Percentiles rank a stretch among this genome's conserved stretches.
Evolutionary conservation across 495 filamentous ascomycete genomes (phyloP).

Genomic region (Amorphotheca resinae): DNA sequence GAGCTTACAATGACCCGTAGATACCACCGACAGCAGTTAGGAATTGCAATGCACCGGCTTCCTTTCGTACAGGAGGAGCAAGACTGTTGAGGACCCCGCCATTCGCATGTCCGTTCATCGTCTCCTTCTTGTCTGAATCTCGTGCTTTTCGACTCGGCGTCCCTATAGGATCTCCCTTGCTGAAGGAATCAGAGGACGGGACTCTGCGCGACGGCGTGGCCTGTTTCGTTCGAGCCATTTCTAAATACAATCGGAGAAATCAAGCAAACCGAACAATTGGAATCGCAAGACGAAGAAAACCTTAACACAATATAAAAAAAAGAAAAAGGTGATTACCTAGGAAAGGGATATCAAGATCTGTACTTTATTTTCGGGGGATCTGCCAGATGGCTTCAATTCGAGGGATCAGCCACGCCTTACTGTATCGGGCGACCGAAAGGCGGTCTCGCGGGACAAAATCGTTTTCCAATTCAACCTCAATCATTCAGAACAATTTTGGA

Average conservation of each 20-base stretch:
- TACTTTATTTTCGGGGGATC: too few species aligned
- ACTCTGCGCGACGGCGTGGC: conserved; percentile 50
- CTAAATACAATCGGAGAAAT: neutral
- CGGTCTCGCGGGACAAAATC: neutral
- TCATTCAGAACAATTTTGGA: neutral
- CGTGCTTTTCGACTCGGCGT: conserved; percentile 15
- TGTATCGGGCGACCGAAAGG: neutral
- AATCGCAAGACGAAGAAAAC: neutral
- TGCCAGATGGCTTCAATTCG: conserved; percentile 4
- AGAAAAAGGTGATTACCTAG: neutral
- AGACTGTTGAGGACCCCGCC: conserved; percentile 19
- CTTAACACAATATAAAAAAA: neutral
- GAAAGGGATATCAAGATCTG: neutral
- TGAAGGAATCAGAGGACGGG: conserved; percentile 48
- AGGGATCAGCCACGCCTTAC: neutral
- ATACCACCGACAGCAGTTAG: conserved; percentile 84
- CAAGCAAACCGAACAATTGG: neutral
- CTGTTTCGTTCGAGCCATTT: conserved; percentile 66
- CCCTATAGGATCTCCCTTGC: conserved; percentile 24
- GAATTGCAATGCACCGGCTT: conserved; percentile 54
- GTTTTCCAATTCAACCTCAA: neutral
- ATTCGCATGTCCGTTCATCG: conserved; percentile 27
- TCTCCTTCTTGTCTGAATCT: conserved; percentile 20
- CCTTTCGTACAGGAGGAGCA: conserved; percentile 25
- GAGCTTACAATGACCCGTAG: conserved; percentile 81